Conservation (phyloP, 441 rosid genomes). For the Mallotus repandus region DNA sequence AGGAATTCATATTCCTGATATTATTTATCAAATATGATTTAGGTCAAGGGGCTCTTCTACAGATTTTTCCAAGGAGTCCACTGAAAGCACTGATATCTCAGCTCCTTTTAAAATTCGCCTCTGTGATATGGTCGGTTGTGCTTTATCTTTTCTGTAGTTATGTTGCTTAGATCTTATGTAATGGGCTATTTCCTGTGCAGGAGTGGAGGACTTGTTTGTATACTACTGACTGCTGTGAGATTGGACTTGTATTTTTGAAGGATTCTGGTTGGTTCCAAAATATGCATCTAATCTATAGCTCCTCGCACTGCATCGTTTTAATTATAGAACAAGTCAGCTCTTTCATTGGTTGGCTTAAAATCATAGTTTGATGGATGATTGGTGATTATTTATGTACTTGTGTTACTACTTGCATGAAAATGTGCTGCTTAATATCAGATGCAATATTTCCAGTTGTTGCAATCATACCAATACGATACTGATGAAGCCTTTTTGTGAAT, state of each 20-base stretch:
- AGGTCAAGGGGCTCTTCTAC: constrained; percentile 64
- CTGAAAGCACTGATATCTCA: constrained; percentile 46
- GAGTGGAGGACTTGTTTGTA: constrained; percentile 82
- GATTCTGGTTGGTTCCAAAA: constrained; percentile 53
- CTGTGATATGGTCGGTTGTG: constrained; percentile 63
- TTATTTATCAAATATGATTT: constrained; percentile 26
- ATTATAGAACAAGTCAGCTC: background rate
- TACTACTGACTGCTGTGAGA: constrained; percentile 88
- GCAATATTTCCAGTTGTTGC: background rate
- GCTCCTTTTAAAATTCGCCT: constrained; percentile 52
- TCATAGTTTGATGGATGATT: background rate
- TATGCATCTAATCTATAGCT: background rate
- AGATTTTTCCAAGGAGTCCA: constrained; percentile 47
- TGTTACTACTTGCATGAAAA: constrained; percentile 6
- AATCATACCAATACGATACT: constrained; percentile 15
- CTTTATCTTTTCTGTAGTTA: constrained; percentile 20
- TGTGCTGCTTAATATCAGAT: constrained; percentile 7
- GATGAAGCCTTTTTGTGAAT: constrained; percentile 22
- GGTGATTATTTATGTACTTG: background rate
- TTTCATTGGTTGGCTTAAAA: constrained; percentile 8
- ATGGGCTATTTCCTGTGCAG: constrained; percentile 32
- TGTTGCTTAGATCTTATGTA: constrained; percentile 12
- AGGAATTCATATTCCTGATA: constrained; percentile 20
- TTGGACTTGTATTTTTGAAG: constrained; percentile 69
- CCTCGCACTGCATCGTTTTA: background rate